phyloP scores from a whole-genome alignment of 257 asterid genomes.

The Capsicum rhomboideum region DNA sequence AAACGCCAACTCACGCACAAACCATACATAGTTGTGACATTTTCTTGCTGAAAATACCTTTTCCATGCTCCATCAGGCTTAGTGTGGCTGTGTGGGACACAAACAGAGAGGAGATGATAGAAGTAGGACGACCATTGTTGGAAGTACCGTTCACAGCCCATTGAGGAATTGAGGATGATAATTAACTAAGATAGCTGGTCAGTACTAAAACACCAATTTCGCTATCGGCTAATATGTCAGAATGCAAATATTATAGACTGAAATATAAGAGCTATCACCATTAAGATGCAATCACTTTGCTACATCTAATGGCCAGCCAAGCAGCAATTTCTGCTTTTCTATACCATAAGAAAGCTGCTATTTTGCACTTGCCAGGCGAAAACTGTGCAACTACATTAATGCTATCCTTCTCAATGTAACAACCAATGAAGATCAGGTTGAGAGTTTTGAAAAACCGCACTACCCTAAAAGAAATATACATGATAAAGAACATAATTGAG shows the following conservation, averaged over 20 bases:
- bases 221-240: not conserved
- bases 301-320: not conserved
- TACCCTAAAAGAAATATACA: not conserved
- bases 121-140: not conserved
- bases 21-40: not conserved
- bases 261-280: not conserved
- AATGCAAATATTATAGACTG: not conserved
- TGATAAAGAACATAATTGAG: not conserved
- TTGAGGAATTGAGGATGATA: not conserved
- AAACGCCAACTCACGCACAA: not conserved
- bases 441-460: not conserved
- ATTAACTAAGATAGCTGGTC: not conserved
- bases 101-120: not conserved
- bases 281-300: not conserved
- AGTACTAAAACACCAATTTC: not conserved
- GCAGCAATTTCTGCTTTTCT: not conserved
- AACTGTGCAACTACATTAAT: not conserved
- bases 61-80: not conserved
- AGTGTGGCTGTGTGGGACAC: not conserved
- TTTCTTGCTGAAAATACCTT: not conserved
- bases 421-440: not conserved
- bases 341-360: not conserved
- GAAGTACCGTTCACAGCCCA: not conserved
- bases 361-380: not conserved
- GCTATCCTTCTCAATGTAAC: not conserved